phyloP scores from a whole-genome alignment of 83 land plant genomes.

The Picea abies region DNA sequence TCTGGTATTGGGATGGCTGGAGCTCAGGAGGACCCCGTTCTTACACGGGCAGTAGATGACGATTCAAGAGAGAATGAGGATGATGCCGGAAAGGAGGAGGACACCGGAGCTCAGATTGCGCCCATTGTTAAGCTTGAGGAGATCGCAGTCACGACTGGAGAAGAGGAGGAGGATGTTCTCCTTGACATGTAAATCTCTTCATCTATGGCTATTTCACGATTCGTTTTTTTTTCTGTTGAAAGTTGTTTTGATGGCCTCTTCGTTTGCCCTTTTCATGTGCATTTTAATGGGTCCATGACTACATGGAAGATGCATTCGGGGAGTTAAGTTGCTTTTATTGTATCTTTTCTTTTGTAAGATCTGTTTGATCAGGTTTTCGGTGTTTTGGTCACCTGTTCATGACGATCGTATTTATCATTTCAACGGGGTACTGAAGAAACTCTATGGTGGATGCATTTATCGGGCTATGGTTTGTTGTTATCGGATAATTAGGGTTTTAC shows the following conservation, averaged over 20 bases:
- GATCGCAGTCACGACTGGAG: conserved; percentile 85
- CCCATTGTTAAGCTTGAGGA: conserved; percentile 84
- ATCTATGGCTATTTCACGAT: not conserved
- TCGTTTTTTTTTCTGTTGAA: not conserved
- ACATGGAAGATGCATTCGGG: too few relatives aligned
- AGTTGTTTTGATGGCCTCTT: not conserved
- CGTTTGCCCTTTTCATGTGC: too few relatives aligned
- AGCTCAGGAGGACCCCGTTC: not conserved
- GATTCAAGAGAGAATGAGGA: conserved; percentile 13
- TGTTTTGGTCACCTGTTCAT: too few relatives aligned
- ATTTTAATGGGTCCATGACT: too few relatives aligned
- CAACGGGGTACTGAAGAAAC: too few relatives aligned
- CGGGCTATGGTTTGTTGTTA: too few relatives aligned
- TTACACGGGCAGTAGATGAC: conserved; percentile 15
- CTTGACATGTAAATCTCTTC: conserved; percentile 61
- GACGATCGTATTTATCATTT: too few relatives aligned
- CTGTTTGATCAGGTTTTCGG: too few relatives aligned
- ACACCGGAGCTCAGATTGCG: conserved; percentile 81
- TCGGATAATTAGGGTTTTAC: too few relatives aligned
- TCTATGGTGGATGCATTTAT: too few relatives aligned
- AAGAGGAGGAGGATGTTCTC: conserved; percentile 82
- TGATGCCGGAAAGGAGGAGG: conserved; percentile 69
- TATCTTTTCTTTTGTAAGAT: too few relatives aligned
- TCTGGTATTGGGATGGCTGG: not conserved
- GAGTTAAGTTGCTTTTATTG: too few relatives aligned